A percentile compares a stretch with the other conserved stretches of the same genome.
Conservation (phyloP, 371 early-diverging fungal species). For the Haplosporangium sp. region DNA sequence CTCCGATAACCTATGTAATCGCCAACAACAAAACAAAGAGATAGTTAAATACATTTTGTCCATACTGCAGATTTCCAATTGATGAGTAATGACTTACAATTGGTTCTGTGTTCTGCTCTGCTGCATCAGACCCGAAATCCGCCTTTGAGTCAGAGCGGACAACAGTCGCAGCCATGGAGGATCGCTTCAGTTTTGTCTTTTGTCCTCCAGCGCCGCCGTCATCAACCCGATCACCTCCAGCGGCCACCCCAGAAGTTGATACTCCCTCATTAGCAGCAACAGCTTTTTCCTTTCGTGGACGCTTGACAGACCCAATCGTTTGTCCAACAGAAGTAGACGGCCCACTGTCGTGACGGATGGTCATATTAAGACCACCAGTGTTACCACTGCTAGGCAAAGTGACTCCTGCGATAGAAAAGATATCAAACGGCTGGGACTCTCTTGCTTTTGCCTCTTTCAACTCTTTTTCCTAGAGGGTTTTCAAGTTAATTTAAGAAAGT, state of each 20-base stretch:
- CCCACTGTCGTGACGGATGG: slow-evolving; percentile 42
- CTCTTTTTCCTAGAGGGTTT: slow-evolving; percentile 41
- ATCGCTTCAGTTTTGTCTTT: slow-evolving; percentile 43
- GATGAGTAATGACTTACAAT: too few relatives aligned
- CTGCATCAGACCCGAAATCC: background rate
- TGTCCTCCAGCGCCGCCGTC: background rate
- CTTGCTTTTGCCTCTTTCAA: slow-evolving; percentile 45
- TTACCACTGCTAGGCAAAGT: slow-evolving; percentile 23
- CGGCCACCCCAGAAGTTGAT: background rate
- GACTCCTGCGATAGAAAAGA: slow-evolving; percentile 53
- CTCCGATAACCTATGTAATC: slow-evolving; percentile 5
- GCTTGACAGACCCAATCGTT: slow-evolving; percentile 33
- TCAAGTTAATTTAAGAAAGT: background rate
- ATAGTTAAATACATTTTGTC: too few relatives aligned
- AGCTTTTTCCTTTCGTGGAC: slow-evolving; percentile 32
- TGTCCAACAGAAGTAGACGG: slow-evolving; percentile 17
- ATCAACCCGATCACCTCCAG: background rate
- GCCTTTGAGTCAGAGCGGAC: slow-evolving; percentile 10
- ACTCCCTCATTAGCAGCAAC: background rate
- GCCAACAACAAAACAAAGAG: too few relatives aligned
- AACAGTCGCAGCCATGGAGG: slow-evolving; percentile 32
- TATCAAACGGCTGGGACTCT: slow-evolving; percentile 51
- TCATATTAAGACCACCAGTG: slow-evolving; percentile 40
- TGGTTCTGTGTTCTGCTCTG: background rate
- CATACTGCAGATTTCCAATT: too few relatives aligned